phyloP scores from a whole-genome alignment of 1,139 yeast species.

The Geotrichum siamense region DNA sequence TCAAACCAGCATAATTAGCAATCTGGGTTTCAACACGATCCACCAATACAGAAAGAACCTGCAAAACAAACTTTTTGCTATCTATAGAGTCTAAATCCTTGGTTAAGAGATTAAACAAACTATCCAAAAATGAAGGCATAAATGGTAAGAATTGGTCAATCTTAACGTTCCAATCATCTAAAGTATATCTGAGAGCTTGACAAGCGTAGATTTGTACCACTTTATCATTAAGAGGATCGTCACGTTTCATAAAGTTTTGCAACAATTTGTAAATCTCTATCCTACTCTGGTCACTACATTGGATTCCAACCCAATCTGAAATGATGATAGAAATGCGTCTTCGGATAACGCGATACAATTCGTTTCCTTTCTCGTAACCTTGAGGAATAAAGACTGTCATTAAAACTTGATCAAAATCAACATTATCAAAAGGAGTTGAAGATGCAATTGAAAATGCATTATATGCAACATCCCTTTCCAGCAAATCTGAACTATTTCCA shows the following conservation, averaged over 20 bases:
- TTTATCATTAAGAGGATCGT: constrained; percentile 49
- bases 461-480: constrained; percentile 71
- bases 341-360: constrained; percentile 30
- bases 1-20: constrained; percentile 36
- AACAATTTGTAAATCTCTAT: constrained; percentile 55
- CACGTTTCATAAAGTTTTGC: constrained; percentile 40
- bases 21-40: constrained; percentile 43
- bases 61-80: constrained; percentile 62
- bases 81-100: constrained; percentile 54
- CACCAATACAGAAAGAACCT: constrained; percentile 57
- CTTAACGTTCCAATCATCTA: constrained; percentile 84
- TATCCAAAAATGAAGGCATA: constrained; percentile 45
- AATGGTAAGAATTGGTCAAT: constrained; percentile 61
- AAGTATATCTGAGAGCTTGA: constrained; percentile 58
- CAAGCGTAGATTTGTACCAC: constrained; percentile 72
- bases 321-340: constrained; percentile 72
- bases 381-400: constrained; percentile 60
- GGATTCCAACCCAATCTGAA: constrained; percentile 71
- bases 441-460: constrained; percentile 78
- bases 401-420: constrained; percentile 57
- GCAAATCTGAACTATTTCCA: constrained; percentile 43
- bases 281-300: constrained; percentile 54
- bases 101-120: constrained; percentile 43
- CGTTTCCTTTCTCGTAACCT: constrained; percentile 34
- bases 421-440: constrained; percentile 52